Base-by-base conservation (phyloP, 345 rosid species). In the Melaleuca alternifolia region DNA sequence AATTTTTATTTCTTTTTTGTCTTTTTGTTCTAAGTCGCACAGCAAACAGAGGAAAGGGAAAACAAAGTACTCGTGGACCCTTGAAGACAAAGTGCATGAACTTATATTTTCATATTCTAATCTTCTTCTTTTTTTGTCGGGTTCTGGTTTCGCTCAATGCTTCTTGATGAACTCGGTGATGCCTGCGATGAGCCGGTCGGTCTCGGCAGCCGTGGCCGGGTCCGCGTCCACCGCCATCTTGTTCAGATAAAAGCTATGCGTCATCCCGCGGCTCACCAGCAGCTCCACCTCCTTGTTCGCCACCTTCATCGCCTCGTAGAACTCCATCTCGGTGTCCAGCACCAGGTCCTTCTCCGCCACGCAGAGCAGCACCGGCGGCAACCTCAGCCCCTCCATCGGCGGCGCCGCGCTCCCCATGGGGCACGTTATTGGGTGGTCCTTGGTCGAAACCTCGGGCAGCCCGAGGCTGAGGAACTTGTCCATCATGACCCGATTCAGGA, bases 241-340 rank as follows among this genome's bases (percentile, higher is more conserved):
- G 86, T 95, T 90, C 2, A 93, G 91, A 52, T 93, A 95, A 79
- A 95, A 95, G 50, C 94, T 89, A 33, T 93, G 96, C n/a, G 93
- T 93, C 94, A 93, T 87, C 51, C 93, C 95, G 7, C 48, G 86
- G 57, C 84, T 93, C n/a, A 90, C 85, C 16, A 91, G 54, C 87
- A 95, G 24, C 83, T 91, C 92, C 89, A 93, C 93, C 2, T 91
- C 91, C 88, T 94, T 92, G 1, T 85, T 48, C 0, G 90, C 93
- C 33, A 89, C 89, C 79, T 89, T 93, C 97, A 92, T 85, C 7
- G 90, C 93, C 71, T 94, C 93, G 54, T 92, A 92, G 76, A 87
- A 95, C 86, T 95, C 94, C 92, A 93, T 94, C 79, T 93, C 90
- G 0, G 95, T 94, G 54, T 95, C 95, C 84, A 48, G 50, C 0